Evolutionary conservation across 139 green algal genomes (phyloP).

Genomic region (Auxenochlorella pyrenoidosa): DNA sequence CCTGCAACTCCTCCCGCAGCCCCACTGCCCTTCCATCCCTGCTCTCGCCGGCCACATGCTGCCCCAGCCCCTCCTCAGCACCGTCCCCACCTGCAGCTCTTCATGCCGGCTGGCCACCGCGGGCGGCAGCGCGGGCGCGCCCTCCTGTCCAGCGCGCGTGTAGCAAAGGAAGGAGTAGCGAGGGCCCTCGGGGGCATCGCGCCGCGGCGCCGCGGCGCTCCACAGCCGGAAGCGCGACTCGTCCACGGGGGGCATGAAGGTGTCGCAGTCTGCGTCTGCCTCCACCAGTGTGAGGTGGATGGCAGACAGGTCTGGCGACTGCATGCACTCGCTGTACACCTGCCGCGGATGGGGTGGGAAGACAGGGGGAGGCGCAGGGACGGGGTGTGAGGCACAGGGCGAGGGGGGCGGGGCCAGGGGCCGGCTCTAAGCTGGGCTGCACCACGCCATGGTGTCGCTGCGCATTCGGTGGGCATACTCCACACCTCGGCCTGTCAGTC

Average conservation of each 20-base stretch:
- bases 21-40: neutral
- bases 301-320: conserved; percentile 74
- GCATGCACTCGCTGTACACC: conserved; percentile 73
- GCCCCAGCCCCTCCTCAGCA: neutral
- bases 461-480: too few relatives aligned
- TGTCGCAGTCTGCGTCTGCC: conserved; percentile 85
- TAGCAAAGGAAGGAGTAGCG: conserved; percentile 87
- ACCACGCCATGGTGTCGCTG: too few relatives aligned
- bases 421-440: too few relatives aligned
- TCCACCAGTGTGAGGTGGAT: conserved; percentile 91
- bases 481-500: too few relatives aligned
- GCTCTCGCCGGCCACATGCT: neutral
- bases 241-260: conserved; percentile 85
- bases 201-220: conserved; percentile 55
- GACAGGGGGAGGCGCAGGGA: neutral
- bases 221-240: conserved; percentile 77
- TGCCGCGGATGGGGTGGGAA: neutral
- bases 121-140: conserved; percentile 54
- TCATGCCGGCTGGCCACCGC: conserved; percentile 79
- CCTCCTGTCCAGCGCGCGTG: conserved; percentile 35
- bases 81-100: conserved; percentile 79
- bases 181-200: conserved; percentile 45
- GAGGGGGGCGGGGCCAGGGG: too few relatives aligned
- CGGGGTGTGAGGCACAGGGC: too few relatives aligned
- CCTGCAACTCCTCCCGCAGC: neutral